phyloP scores from a whole-genome alignment of 2,329 filamentous ascomycete species.

The Paraconiothyrium brasiliense region DNA sequence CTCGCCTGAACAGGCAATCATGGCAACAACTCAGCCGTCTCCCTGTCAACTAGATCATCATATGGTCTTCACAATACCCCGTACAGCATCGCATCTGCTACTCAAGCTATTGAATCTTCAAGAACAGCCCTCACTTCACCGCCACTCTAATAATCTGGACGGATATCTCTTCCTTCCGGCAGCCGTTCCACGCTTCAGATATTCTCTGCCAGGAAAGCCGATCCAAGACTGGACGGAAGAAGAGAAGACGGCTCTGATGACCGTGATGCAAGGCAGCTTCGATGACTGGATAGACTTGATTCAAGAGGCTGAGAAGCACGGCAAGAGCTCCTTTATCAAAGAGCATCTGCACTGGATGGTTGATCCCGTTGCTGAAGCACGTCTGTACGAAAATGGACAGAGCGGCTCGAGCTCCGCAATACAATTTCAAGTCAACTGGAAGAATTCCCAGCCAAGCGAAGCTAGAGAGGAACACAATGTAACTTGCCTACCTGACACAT shows the following conservation, averaged over 20 bases:
- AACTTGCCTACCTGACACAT: conserved; percentile 24
- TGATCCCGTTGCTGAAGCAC: conserved; percentile 18
- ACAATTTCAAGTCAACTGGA: neutral
- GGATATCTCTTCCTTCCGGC: conserved; percentile 35
- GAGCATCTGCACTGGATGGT: conserved; percentile 33
- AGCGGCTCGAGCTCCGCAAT: too few relatives aligned
- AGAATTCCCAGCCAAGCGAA: neutral
- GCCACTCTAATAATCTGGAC: conserved; percentile 22
- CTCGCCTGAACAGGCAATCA: neutral
- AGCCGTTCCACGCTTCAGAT: conserved; percentile 18
- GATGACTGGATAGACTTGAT: conserved; percentile 16
- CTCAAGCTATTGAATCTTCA: conserved; percentile 33
- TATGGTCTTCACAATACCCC: conserved; percentile 32
- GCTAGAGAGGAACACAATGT: conserved; percentile 18
- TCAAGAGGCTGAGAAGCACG: conserved; percentile 8
- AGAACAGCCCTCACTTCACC: conserved; percentile 24
- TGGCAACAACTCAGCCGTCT: conserved; percentile 7
- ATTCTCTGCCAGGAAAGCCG: conserved; percentile 19
- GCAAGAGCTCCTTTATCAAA: conserved; percentile 28
- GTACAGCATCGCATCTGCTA: conserved; percentile 36
- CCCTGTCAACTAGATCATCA: conserved; percentile 18
- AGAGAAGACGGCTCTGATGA: conserved; percentile 16
- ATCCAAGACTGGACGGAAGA: conserved; percentile 19
- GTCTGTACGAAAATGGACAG: conserved; percentile 14
- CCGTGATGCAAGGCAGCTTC: conserved; percentile 18